Evolutionary conservation across 2,329 filamentous ascomycete genomes (phyloP).

Genomic region (Fusarium odoratissimum): DNA sequence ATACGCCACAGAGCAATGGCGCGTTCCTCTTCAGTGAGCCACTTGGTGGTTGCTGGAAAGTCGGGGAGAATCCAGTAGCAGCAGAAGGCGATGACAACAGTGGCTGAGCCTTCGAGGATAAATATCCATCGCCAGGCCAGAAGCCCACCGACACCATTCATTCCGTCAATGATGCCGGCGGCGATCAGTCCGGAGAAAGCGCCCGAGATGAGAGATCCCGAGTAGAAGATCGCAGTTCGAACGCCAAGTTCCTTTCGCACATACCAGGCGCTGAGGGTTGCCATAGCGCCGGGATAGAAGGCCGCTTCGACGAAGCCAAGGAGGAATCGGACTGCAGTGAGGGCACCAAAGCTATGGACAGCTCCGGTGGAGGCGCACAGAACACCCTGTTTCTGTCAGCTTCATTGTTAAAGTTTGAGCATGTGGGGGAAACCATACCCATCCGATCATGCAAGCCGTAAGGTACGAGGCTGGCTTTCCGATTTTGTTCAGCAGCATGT

Average conservation of each 20-base stretch:
- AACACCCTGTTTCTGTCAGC: not conserved
- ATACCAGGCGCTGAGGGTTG: slow-evolving; percentile 61
- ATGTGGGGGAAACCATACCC: not conserved
- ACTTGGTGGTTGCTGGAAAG: slow-evolving; percentile 53
- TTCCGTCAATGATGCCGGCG: slow-evolving; percentile 65
- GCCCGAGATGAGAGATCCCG: slow-evolving; percentile 73
- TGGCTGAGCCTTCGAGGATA: slow-evolving; percentile 69
- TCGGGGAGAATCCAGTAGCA: slow-evolving; percentile 35
- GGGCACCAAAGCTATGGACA: slow-evolving; percentile 6
- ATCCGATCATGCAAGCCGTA: not conserved
- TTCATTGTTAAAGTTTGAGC: too few relatives aligned
- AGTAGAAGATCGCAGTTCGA: slow-evolving; percentile 68
- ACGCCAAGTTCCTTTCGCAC: slow-evolving; percentile 72
- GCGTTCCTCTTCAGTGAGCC: slow-evolving; percentile 56
- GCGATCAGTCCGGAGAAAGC: slow-evolving; percentile 74
- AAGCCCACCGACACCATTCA: slow-evolving; percentile 24
- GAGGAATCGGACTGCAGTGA: slow-evolving; percentile 51
- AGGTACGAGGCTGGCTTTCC: slow-evolving; percentile 16
- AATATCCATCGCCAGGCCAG: slow-evolving; percentile 71
- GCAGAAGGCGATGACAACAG: slow-evolving; percentile 33
- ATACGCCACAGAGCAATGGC: slow-evolving; percentile 52
- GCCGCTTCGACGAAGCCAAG: slow-evolving; percentile 61
- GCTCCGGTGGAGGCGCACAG: slow-evolving; percentile 3
- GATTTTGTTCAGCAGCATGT: slow-evolving; percentile 21
- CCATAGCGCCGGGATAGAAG: slow-evolving; percentile 49